Conservation (phyloP, 176 grass and related monocot genomes). For the Triticum timopheevii region DNA sequence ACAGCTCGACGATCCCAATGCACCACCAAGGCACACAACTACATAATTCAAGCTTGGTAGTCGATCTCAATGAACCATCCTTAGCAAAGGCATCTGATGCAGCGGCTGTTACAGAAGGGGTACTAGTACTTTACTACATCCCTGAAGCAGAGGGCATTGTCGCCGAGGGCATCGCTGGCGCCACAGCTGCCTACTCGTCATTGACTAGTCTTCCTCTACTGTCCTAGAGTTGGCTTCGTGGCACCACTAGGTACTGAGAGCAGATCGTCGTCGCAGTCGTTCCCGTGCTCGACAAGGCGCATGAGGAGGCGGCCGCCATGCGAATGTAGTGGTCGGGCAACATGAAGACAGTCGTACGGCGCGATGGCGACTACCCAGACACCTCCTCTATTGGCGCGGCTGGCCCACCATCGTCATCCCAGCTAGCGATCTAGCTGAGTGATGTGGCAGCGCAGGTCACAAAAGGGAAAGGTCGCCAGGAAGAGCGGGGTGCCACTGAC, state of each 20-base stretch:
- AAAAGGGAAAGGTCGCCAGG: too few relatives aligned
- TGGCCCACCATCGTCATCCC: too few relatives aligned
- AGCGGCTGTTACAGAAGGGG: neutral
- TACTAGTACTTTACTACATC: conserved; percentile 17
- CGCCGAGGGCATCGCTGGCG: too few relatives aligned
- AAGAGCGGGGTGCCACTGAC: too few relatives aligned
- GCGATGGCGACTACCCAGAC: too few relatives aligned
- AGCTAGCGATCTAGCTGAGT: too few relatives aligned
- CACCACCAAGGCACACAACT: neutral
- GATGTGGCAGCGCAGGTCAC: too few relatives aligned
- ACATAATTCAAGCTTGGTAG: neutral
- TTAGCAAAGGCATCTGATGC: conserved; percentile 6
- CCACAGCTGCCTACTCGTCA: neutral
- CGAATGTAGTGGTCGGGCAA: conserved; percentile 23
- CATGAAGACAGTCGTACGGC: neutral
- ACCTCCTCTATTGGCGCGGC: too few relatives aligned
- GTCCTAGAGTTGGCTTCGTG: neutral
- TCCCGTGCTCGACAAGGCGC: conserved; percentile 15
- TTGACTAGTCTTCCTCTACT: neutral
- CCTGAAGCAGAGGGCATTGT: conserved; percentile 10
- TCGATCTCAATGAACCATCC: conserved; percentile 22
- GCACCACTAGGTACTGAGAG: neutral
- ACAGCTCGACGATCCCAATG: too few relatives aligned
- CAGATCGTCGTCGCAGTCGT: neutral
- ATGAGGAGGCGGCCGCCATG: conserved; percentile 12